Evolutionary conservation across 2,329 filamentous ascomycete genomes (phyloP).

Genomic region (Didymella pomorum): DNA sequence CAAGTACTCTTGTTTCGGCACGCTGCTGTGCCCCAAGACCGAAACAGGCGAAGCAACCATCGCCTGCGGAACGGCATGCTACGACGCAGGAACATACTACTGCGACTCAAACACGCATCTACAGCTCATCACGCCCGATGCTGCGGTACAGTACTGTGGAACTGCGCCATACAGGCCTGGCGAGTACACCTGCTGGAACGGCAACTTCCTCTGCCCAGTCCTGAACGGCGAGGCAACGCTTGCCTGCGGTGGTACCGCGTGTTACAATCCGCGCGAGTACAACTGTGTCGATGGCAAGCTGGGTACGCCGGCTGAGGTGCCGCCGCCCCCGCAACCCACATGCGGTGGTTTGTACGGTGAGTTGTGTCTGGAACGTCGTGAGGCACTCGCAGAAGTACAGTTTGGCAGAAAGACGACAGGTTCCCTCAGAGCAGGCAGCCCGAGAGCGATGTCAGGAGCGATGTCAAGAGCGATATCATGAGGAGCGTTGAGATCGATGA

Average conservation of each 20-base stretch:
- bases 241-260: constrained; percentile 45
- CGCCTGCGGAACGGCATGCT: constrained; percentile 18
- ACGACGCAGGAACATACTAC: constrained; percentile 18
- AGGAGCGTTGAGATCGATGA: no score
- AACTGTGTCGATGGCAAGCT: constrained; percentile 10
- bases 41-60: constrained; percentile 12
- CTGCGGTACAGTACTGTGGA: constrained; percentile 13
- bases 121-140: constrained; percentile 14
- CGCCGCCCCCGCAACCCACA: not conserved
- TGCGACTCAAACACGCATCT: constrained; percentile 15
- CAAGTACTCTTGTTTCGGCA: constrained; percentile 19
- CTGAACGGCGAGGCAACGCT: constrained; percentile 45
- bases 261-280: constrained; percentile 48
- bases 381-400: no score
- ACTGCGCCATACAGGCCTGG: constrained; percentile 12
- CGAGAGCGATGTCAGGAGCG: no score
- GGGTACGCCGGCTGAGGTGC: not conserved
- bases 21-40: constrained; percentile 15
- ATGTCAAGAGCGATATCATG: no score
- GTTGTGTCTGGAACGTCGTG: no score
- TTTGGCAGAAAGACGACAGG: no score
- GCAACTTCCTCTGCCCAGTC: constrained; percentile 50
- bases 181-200: constrained; percentile 51
- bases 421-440: no score
- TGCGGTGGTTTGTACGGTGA: constrained; percentile 7